A percentile compares a stretch with the other conserved stretches of the same genome.
These are phyloP conservation scores for Metarhizium robertsii DNA, from an alignment of 2,329 filamentous ascomycete species.

Conservation along the genomic window DNA sequence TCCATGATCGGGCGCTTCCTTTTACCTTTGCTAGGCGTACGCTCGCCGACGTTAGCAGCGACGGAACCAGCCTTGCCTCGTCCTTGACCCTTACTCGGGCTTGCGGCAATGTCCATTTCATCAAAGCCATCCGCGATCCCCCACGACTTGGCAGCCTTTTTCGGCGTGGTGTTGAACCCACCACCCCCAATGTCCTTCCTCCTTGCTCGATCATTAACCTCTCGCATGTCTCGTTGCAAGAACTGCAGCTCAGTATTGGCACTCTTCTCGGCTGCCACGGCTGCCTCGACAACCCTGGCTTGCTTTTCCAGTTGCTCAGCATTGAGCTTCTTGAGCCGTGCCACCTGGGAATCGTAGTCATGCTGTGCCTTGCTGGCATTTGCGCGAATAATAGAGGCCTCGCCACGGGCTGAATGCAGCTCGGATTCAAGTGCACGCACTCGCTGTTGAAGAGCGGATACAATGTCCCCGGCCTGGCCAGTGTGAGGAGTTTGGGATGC, in stretches of 20 bases:
- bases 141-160: slow-evolving; percentile 45
- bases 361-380: slow-evolving; percentile 54
- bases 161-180: slow-evolving; percentile 43
- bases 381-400: slow-evolving; percentile 65
- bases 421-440: slow-evolving; percentile 45
- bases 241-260: slow-evolving; percentile 64
- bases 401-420: slow-evolving; percentile 56
- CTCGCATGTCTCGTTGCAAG: slow-evolving; percentile 59
- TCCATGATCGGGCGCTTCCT: slow-evolving; percentile 57
- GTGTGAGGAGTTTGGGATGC: slow-evolving; percentile 17
- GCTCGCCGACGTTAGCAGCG: slow-evolving; percentile 36
- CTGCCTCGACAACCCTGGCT: slow-evolving; percentile 53
- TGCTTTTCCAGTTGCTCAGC: slow-evolving; percentile 55
- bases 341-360: slow-evolving; percentile 54
- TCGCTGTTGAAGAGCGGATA: slow-evolving; percentile 41
- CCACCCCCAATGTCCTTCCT: slow-evolving; percentile 30
- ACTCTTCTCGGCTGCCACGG: slow-evolving; percentile 55
- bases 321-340: slow-evolving; percentile 51
- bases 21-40: slow-evolving; percentile 59
- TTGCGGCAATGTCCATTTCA: slow-evolving; percentile 47
- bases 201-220: slow-evolving; percentile 41
- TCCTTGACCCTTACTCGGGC: slow-evolving; percentile 41
- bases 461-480: slow-evolving; percentile 22
- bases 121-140: slow-evolving; percentile 69
- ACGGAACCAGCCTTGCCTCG: slow-evolving; percentile 31